These are phyloP conservation scores for Nothophaeocryptopus gaeumannii DNA, from an alignment of 2,329 filamentous ascomycete genomes.

Conservation along the genomic window DNA sequence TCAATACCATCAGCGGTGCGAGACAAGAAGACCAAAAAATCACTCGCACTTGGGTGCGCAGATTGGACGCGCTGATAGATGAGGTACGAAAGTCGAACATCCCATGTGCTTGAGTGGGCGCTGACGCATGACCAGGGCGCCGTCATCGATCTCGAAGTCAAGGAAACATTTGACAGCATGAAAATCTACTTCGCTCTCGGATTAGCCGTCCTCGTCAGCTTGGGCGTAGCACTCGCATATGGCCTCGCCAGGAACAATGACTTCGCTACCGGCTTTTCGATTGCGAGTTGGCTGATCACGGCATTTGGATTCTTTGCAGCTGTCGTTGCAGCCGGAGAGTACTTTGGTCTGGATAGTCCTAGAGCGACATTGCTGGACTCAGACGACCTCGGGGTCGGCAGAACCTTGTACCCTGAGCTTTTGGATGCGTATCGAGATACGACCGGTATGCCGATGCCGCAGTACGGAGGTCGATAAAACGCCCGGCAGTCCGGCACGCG, in stretches of 20 bases:
- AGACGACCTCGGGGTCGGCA: neutral
- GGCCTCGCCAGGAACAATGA: conserved; percentile 19
- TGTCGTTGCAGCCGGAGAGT: conserved; percentile 19
- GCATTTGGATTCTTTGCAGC: conserved; percentile 23
- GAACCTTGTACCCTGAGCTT: no score
- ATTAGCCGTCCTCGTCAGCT: conserved; percentile 15
- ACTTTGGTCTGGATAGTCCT: conserved; percentile 17
- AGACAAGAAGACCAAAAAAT: neutral
- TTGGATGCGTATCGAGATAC: no score
- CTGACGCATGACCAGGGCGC: conserved; percentile 8
- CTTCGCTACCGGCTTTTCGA: conserved; percentile 22
- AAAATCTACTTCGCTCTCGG: conserved; percentile 20
- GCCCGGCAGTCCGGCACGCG: no score
- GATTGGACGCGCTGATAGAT: conserved; percentile 15
- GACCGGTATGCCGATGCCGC: no score
- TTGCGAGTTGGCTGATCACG: conserved; percentile 22
- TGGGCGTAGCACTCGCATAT: conserved; percentile 18
- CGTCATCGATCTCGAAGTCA: conserved; percentile 21
- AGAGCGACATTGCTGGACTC: conserved; percentile 16
- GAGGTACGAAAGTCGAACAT: no score
- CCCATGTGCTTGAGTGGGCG: no score
- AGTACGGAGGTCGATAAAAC: no score
- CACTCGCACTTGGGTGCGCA: conserved; percentile 9
- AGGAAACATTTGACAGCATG: conserved; percentile 20
- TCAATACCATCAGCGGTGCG: conserved; percentile 2